Base-by-base conservation (phyloP, 2,329 filamentous ascomycete species). In the Alternaria postmessia region DNA sequence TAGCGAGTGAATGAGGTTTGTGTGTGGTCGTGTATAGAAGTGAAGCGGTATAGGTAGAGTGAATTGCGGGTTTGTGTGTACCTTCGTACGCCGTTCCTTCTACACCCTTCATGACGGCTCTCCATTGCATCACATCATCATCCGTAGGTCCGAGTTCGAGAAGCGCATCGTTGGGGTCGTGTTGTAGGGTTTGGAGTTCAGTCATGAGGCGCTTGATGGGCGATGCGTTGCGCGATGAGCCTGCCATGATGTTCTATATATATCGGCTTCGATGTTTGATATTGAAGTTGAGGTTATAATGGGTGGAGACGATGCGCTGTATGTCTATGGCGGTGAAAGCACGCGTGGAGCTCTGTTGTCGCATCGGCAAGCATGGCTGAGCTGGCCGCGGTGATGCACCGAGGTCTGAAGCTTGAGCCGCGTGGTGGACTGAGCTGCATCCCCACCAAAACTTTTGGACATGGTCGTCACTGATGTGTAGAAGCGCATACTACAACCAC, bases 61-160 rank as follows among this genome's bases (percentile, higher is more conserved):
- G 14, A 22, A 38, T 36, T 30, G 26, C 14, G 24, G 36, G 7
- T 9, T 16, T 32, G 1, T n/a, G 43, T 24, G 7, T 78, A 87
- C 87, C 85, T 82, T 88, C 86, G 61, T 89, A 89, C 20, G 85
- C 85, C 4, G 86, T 87, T 12, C 83, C 85, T 12, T 80, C 76
- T 11, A 87, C 84, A 7, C 87, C 87, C 66, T 83, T 85, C 72
- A 90, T 81, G 6, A 88, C 84, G 3, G 87, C 87, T 67, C 85
- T 81, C 85, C 87, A 88, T 62, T 84, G 82, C 64, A 87, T 81
- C 26, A 90, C 74, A 66, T 89, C 83, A 60, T 89, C 87, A 64
- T 80, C 81, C 34, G 84, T 74, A 3, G 87, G 87, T 9, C 85
- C 85, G 5, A 89, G 83, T 61, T 85, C 82, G 1, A 86, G 75